phyloP scores from a whole-genome alignment of 1,284 basidiomycete species.

The Ceratobasidium sp. region DNA sequence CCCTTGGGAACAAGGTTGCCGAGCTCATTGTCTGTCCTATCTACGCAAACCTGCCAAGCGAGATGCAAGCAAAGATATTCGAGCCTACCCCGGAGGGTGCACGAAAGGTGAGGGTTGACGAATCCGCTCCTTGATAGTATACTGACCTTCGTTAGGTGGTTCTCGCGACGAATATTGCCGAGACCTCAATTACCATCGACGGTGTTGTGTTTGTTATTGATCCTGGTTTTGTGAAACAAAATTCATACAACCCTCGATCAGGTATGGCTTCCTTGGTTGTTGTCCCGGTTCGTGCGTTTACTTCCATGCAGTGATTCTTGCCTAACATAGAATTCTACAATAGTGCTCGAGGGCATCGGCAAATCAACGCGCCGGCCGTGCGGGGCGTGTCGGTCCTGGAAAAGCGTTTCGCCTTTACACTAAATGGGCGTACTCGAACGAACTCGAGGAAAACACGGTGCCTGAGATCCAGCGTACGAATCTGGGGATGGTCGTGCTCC shows the following conservation, averaged over 20 bases:
- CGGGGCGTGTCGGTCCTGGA: conserved; percentile 97
- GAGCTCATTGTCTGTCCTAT: conserved; percentile 97
- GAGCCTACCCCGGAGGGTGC: conserved; percentile 98
- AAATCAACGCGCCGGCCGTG: conserved; percentile 96
- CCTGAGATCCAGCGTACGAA: conserved; percentile 68
- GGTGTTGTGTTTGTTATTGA: conserved; percentile 99
- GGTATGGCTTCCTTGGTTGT: conserved; percentile 96
- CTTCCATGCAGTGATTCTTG: neutral
- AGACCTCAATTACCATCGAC: conserved; percentile 97
- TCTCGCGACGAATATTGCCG: conserved; percentile 98
- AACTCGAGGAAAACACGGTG: conserved; percentile 70
- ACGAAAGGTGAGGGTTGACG: conserved; percentile 70
- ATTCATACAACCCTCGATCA: conserved; percentile 95
- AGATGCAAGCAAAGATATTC: conserved; percentile 99
- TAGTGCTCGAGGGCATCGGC: conserved; percentile 97
- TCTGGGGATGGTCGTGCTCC: conserved; percentile 66
- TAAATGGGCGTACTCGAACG: conserved; percentile 73
- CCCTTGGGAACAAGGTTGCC: conserved; percentile 94
- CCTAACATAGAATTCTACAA: conserved; percentile 37
- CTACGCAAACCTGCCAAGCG: conserved; percentile 97
- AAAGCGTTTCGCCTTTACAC: conserved; percentile 90
- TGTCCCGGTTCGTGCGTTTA: conserved; percentile 77
- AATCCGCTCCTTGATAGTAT: neutral
- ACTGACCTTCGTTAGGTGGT: conserved; percentile 69
- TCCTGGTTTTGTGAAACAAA: conserved; percentile 97